phyloP scores from a whole-genome alignment of 106 monocot genomes.

The Apostasia ramifera region DNA sequence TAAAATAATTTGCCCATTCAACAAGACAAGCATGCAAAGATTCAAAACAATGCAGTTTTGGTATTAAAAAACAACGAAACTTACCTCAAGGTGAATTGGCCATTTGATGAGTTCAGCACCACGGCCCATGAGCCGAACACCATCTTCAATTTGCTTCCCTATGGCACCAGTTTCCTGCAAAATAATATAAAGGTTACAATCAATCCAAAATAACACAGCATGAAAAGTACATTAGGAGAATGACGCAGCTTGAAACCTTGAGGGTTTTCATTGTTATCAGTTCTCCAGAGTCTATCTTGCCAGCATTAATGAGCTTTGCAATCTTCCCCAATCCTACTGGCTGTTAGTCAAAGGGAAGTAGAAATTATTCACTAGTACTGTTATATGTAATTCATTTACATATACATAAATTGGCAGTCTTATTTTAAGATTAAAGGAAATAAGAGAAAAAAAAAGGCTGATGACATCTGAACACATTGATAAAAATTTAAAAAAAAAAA shows the following conservation, averaged over 20 bases:
- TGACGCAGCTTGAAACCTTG: conserved; percentile 30
- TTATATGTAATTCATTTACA: too few species aligned
- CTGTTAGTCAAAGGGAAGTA: conserved; percentile 15
- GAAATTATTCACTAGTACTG: too few species aligned
- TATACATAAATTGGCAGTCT: too few species aligned
- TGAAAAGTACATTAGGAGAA: neutral
- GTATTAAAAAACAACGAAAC: neutral
- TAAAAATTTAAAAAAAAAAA: too few species aligned
- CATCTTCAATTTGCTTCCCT: conserved; percentile 76
- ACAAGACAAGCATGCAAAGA: too few species aligned
- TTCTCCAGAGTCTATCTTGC: conserved; percentile 62
- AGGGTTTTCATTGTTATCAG: conserved; percentile 71
- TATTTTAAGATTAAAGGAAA: too few species aligned
- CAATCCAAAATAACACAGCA: neutral
- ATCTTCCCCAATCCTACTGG: conserved; percentile 62
- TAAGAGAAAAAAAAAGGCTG: too few species aligned
- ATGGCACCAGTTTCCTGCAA: conserved; percentile 57
- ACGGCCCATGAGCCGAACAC: conserved; percentile 64
- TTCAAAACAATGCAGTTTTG: neutral
- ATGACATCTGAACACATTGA: too few species aligned
- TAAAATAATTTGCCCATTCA: too few species aligned
- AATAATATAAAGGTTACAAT: neutral
- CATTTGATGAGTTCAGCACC: conserved; percentile 69
- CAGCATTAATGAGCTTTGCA: conserved; percentile 73
- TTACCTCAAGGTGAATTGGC: conserved; percentile 80